Base-by-base conservation (phyloP, 768 basidiomycete genomes). In the Leccinum uliginosum region DNA sequence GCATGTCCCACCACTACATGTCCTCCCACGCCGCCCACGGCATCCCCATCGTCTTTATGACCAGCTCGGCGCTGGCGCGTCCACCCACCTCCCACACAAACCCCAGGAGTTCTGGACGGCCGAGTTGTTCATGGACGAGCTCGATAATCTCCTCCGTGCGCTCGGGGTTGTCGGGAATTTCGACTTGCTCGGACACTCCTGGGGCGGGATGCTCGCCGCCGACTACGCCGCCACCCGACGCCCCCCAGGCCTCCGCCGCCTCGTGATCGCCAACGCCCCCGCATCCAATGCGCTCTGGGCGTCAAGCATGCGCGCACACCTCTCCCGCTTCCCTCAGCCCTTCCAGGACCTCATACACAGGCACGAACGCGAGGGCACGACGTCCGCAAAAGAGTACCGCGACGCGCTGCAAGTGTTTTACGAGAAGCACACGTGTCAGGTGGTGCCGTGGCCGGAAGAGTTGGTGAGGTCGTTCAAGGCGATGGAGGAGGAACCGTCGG, bases 61-160 rank as follows among this genome's bases (percentile, higher is more conserved):
- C 62, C 80, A 80, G 66, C 58, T 81, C 48, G 80, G 79, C 24
- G 71, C 62, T 57, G 76, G 73, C 3, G 61, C 61, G 14, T 80
- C 80, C 1, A 76, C 78, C n/a, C 79, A 76, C 53, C 69, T 79
- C 1, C 70, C 62, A 0, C 69, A 73, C 54, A 76, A 74, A 40
- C 61, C 67, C 2, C 60, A 58, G 4, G 64, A 69, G 17, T 78
- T 79, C 60, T 76, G 77, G 79, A 76, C 74, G 17, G 67, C 75
- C 49, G 73, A 77, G 17, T 73, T 84, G 6, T 84, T 82, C 71
- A 62, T 80, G 44, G 76, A 76, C 17, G 79, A 85, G 69, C 76
- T 85, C 29, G 70, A 73, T 35, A 81, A 80, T 57, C 60, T 84
- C n/a, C 45, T 82, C 32, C 51, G 55, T 4, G 64, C 78, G 35